Base-by-base conservation (phyloP, 23 red algal species). In the Agarophyton chilense region DNA sequence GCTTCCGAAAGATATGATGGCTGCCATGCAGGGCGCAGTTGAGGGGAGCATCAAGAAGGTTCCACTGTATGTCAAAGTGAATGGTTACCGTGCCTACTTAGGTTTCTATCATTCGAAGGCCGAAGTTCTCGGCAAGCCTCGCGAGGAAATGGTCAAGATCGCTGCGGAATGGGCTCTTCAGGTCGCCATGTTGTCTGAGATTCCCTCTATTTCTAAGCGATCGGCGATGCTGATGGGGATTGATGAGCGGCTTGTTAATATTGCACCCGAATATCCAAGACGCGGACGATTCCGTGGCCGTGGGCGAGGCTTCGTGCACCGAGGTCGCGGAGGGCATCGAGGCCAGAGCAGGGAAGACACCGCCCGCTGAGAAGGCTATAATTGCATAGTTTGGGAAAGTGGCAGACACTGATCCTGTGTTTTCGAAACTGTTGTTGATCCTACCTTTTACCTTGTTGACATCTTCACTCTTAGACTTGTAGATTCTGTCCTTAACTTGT, bases 51-150 rank as follows among this genome's bases (percentile, higher is more conserved):
- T 86, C 13, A 38, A 60, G 61, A 77, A 70, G 36, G 26, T 94
- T 33, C 72, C 82, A 28, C 66, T 29, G n/a, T 22, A 38, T 47
- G 17, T 82, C 54, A 88, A 78, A 51, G 55, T 42, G 18, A 55
- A n/a, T 46, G 83, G 81, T 12, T 94, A 88, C 46, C 92, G 85
- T 35, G 92, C 82, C 47, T 94, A 68, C 62, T 74, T 94, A 21
- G 82, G 92, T 24, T 94, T 94, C 34, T 94, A 94, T 62, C 73
- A 87, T 21, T 52, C 65, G 35, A 41, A 81, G 32, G 40, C 85
- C 35, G 57, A 55, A 63, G 16, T 32, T 28, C 92, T 94, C 52
- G 45, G 72, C 22, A 87, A 67, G 50, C 56, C 70, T 22, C 85
- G 82, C 33, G 82, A 94, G 54, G 53, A 70, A 35, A 43, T 94